Percentiles rank a stretch among this genome's conserved stretches.
These are phyloP conservation scores for Malus fusca DNA, from an alignment of 306 rosid species.

Conservation along the genomic window DNA sequence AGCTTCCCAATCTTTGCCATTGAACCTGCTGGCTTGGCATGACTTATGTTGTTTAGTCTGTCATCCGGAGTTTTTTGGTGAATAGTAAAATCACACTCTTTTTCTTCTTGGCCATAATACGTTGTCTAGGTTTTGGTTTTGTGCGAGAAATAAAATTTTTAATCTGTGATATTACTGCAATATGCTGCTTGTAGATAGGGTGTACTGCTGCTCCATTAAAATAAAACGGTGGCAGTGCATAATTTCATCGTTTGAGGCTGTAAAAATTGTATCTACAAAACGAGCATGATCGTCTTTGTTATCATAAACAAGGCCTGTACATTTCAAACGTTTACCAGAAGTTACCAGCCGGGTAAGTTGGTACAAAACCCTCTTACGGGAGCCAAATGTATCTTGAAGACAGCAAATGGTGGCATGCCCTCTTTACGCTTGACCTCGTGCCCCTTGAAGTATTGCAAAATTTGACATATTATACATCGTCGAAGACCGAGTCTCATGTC, in stretches of 20 bases:
- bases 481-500: neutral
- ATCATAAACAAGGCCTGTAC: neutral
- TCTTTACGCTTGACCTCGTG: neutral
- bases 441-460: neutral
- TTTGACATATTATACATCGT: neutral
- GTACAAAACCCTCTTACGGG: neutral
- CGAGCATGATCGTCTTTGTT: constrained; percentile 37
- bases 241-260: neutral
- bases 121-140: neutral
- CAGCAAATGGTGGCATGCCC: neutral
- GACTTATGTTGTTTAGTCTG: neutral
- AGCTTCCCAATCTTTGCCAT: constrained; percentile 1
- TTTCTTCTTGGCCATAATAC: neutral
- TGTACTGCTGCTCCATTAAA: neutral
- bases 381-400: neutral
- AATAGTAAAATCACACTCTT: neutral
- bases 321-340: neutral
- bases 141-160: neutral
- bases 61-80: neutral
- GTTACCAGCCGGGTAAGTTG: neutral
- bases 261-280: constrained; percentile 32
- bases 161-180: neutral
- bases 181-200: neutral
- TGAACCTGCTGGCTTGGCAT: neutral
- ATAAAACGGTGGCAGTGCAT: neutral